Percentiles rank a stretch among this genome's conserved stretches.
Conservation (phyloP, 139 green algal genomes). For the Chlorella vulgaris region DNA sequence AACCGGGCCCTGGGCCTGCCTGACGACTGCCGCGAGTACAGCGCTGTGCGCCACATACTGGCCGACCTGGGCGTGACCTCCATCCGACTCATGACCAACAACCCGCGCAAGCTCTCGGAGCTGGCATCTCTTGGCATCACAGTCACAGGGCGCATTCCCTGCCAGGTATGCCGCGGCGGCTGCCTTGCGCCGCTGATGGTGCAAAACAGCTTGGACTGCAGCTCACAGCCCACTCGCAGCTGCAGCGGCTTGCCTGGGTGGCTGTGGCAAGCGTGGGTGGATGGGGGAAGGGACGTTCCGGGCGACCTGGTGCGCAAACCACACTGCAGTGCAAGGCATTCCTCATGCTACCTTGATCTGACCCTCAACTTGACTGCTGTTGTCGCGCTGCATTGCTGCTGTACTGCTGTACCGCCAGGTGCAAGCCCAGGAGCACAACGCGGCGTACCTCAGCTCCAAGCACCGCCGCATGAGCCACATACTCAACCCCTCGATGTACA, state of each 20-base stretch:
- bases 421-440: slow-evolving; percentile 74
- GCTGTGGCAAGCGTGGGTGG: too few species aligned
- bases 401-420: slow-evolving; percentile 36
- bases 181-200: too few species aligned
- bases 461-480: slow-evolving; percentile 56
- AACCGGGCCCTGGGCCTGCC: slow-evolving; percentile 92
- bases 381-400: background rate
- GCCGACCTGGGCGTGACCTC: slow-evolving; percentile 76
- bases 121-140: slow-evolving; percentile 73
- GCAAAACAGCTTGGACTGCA: too few species aligned
- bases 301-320: too few species aligned
- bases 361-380: background rate
- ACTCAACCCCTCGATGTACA: slow-evolving; percentile 10
- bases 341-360: too few species aligned
- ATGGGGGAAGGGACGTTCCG: too few species aligned
- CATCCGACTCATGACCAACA: slow-evolving; percentile 93
- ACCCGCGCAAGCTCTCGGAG: slow-evolving; percentile 88
- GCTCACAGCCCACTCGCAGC: too few species aligned
- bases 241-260: too few species aligned
- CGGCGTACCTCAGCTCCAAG: slow-evolving; percentile 62
- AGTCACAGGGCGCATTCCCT: slow-evolving; percentile 83
- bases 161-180: too few species aligned
- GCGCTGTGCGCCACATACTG: slow-evolving; percentile 87
- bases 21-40: slow-evolving; percentile 95
- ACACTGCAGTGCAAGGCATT: too few species aligned